Evolutionary conservation across 805 yeast genomes (phyloP).

Genomic region (Saccharomyces eubayanus): DNA sequence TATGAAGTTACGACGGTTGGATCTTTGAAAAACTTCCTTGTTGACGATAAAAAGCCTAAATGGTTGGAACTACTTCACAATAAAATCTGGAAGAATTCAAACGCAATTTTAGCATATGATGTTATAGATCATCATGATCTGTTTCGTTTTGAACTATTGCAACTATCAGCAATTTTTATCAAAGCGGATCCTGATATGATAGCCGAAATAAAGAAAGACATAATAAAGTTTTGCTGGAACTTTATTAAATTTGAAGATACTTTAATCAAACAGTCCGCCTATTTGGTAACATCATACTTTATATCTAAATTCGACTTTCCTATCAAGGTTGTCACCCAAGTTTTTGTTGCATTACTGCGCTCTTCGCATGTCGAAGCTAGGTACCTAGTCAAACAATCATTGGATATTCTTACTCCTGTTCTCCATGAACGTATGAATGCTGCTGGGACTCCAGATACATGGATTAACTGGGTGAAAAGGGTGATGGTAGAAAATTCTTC

Average conservation of each 20-base stretch:
- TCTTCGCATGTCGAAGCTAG: constrained; percentile 82
- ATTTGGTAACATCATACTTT: constrained; percentile 78
- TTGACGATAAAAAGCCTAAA: constrained; percentile 29
- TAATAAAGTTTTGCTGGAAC: constrained; percentile 92
- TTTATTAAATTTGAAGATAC: constrained; percentile 82
- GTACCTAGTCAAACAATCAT: constrained; percentile 73
- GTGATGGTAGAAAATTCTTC: constrained; percentile 85
- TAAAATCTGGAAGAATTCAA: constrained; percentile 64
- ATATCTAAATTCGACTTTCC: constrained; percentile 86
- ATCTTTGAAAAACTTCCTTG: constrained; percentile 39
- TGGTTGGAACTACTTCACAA: constrained; percentile 63
- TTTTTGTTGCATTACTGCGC: constrained; percentile 80
- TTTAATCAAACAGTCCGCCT: constrained; percentile 85
- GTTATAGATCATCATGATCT: constrained; percentile 65
- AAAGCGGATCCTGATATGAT: constrained; percentile 56
- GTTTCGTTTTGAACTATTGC: constrained; percentile 69
- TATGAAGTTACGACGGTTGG: constrained; percentile 49
- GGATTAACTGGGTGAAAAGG: constrained; percentile 94
- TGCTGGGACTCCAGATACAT: constrained; percentile 43
- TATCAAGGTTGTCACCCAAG: constrained; percentile 77
- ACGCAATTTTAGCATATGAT: constrained; percentile 38
- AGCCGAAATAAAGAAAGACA: constrained; percentile 62
- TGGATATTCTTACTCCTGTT: constrained; percentile 83
- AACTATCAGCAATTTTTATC: constrained; percentile 68
- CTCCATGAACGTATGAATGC: constrained; percentile 57